Base-by-base conservation (phyloP, 2,329 filamentous ascomycete genomes). In the Trichocomaceae sp. region DNA sequence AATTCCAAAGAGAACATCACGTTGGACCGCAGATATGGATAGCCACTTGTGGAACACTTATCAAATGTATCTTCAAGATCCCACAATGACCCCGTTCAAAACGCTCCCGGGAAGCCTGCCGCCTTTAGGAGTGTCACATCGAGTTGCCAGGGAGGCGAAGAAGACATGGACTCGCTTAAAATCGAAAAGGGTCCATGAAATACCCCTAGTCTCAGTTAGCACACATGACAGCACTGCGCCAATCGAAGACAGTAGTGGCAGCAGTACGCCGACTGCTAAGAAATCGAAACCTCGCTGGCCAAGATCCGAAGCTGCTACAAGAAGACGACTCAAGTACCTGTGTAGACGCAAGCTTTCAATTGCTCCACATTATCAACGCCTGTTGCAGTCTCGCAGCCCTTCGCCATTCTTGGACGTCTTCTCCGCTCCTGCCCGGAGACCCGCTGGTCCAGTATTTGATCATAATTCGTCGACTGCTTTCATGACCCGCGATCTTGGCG, bases 11-110 rank as follows among this genome's bases (percentile, higher is more conserved):
- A 66, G 58, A 60, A 67, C 59, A 60, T 60, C 64, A 63, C 64
- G 66, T 41, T 86, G 83, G 78, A 83, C 79, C 5, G 71, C 78
- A 44, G 81, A 83, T 50, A 85, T 84, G 82, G 83, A 86, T 64
- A 77, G 80, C 54, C 83, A 86, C 63, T 69, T 86, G 31, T 85
- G 83, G 83, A 79, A 82, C 64, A 83, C 81, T 8, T 86, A 84
- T 68, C 80, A 84, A 70, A 75, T 77, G 52, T 85, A 84, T 64
- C 72, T 85, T n/a, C 80, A 83, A 58, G 82, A 85, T 65, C 83
- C 83, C 19, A 82, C 79, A 3, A 77, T 85, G 47, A 86, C 83
- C 1, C 83, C 83, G 0, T 85, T 85, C 75, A 85, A 85, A 64
- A 83, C 82, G 70, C 75, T 84, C 1, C 83, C 83, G 2, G 83